These are phyloP conservation scores for Trebouxia sp. DNA, from an alignment of 139 green algal genomes.

Conservation along the genomic window DNA sequence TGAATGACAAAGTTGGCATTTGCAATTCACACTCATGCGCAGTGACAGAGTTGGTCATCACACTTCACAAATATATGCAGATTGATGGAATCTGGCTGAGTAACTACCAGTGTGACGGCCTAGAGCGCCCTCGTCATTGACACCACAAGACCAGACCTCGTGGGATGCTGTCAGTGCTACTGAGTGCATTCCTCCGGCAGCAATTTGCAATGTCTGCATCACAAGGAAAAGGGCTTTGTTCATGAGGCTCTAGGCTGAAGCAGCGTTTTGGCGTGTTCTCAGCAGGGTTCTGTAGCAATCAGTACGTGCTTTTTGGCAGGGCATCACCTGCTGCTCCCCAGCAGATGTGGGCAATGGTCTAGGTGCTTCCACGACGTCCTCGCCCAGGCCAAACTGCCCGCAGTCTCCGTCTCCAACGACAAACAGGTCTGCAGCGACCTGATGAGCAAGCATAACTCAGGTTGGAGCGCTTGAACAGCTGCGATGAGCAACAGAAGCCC, in stretches of 20 bases:
- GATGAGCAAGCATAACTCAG: no score
- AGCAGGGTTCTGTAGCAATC: neutral
- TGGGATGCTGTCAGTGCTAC: slow-evolving; percentile 65
- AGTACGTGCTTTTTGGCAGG: neutral
- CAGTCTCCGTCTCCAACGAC: slow-evolving; percentile 64
- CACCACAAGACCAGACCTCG: slow-evolving; percentile 77
- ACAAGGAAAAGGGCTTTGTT: neutral
- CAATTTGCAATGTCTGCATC: slow-evolving; percentile 61
- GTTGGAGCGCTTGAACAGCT: neutral
- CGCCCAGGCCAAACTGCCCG: slow-evolving; percentile 68
- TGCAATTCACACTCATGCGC: neutral
- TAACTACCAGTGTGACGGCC: slow-evolving; percentile 62
- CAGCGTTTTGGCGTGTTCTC: no score
- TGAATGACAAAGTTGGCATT: no score
- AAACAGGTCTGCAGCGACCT: slow-evolving; percentile 55
- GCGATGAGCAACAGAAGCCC: neutral
- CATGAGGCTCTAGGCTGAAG: neutral
- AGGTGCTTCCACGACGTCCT: slow-evolving; percentile 57
- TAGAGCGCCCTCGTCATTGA: slow-evolving; percentile 93
- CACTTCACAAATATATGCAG: neutral
- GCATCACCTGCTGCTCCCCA: slow-evolving; percentile 34
- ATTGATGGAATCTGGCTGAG: neutral
- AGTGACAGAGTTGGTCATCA: no score
- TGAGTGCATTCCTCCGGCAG: slow-evolving; percentile 89
- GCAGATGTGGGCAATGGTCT: slow-evolving; percentile 45